phyloP scores from a whole-genome alignment of 257 asterid genomes.

The Agastache rugosa region DNA sequence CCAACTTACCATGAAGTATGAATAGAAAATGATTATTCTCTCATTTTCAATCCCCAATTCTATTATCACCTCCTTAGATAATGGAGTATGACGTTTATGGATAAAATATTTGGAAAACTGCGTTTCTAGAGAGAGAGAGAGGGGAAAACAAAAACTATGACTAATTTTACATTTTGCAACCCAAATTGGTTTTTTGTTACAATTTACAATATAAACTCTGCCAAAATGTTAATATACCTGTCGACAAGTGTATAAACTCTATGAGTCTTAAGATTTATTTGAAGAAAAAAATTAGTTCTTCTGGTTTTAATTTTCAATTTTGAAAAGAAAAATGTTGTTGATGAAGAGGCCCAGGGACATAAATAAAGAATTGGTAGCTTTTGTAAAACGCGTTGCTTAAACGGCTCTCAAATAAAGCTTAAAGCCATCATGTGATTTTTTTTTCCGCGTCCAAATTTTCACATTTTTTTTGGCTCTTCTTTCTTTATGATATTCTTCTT shows the following conservation, averaged over 20 bases:
- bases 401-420: not conserved
- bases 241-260: too few species aligned
- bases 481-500: not conserved
- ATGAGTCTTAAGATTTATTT: not conserved
- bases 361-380: not conserved
- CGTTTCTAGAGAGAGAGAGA: too few species aligned
- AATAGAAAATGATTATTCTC: too few species aligned
- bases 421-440: slow-evolving; percentile 13
- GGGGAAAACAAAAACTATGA: not conserved
- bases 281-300: not conserved
- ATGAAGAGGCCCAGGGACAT: not conserved
- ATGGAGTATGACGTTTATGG: not conserved
- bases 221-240: too few species aligned
- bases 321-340: not conserved
- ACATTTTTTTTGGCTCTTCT: not conserved
- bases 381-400: not conserved
- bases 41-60: not conserved
- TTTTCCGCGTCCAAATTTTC: slow-evolving; percentile 25
- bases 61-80: not conserved
- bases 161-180: not conserved
- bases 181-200: too few species aligned
- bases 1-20: too few species aligned
- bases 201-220: too few species aligned
- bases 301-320: not conserved
- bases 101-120: too few species aligned